phyloP scores from a whole-genome alignment of 768 basidiomycete genomes.

The Grammothele lineata region DNA sequence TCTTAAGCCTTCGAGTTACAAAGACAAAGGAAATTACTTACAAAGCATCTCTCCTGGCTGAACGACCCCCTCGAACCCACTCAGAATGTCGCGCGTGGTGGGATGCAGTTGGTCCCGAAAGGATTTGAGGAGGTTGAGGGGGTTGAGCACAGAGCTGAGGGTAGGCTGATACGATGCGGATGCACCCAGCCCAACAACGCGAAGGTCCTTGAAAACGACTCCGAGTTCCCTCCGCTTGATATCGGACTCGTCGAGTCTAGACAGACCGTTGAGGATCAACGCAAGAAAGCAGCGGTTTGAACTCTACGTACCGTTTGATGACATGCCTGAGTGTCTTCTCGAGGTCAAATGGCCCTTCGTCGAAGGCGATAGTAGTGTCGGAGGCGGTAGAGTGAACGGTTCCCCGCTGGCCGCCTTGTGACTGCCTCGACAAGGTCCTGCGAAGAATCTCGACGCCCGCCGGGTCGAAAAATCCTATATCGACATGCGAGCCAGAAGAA shows the following conservation, averaged over 20 bases:
- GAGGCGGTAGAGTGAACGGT: slow-evolving; percentile 3
- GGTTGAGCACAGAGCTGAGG: slow-evolving; percentile 58
- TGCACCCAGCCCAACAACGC: slow-evolving; percentile 56
- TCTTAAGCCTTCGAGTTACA: too few relatives aligned
- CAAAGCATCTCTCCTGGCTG: slow-evolving; percentile 67
- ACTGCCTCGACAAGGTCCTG: slow-evolving; percentile 29
- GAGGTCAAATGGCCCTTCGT: slow-evolving; percentile 26
- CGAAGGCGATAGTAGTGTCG: slow-evolving; percentile 13
- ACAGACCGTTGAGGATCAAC: background rate
- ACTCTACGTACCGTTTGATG: too few relatives aligned
- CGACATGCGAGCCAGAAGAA: slow-evolving; percentile 23
- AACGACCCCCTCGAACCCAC: slow-evolving; percentile 51
- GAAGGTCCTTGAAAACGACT: slow-evolving; percentile 54
- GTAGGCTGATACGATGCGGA: slow-evolving; percentile 53
- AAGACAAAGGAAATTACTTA: too few relatives aligned
- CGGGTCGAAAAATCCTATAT: slow-evolving; percentile 53
- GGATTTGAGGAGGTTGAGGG: slow-evolving; percentile 36
- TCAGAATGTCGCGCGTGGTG: slow-evolving; percentile 50
- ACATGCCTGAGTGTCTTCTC: slow-evolving; percentile 21
- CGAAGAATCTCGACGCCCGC: slow-evolving; percentile 41
- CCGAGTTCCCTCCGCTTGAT: slow-evolving; percentile 54
- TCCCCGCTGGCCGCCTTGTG: slow-evolving; percentile 3
- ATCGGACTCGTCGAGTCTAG: slow-evolving; percentile 43
- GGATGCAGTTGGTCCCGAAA: slow-evolving; percentile 53
- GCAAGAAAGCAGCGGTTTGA: too few relatives aligned